Base-by-base conservation (phyloP, 345 rosid genomes). In the thale cress (Arabidopsis thaliana) region DNA sequence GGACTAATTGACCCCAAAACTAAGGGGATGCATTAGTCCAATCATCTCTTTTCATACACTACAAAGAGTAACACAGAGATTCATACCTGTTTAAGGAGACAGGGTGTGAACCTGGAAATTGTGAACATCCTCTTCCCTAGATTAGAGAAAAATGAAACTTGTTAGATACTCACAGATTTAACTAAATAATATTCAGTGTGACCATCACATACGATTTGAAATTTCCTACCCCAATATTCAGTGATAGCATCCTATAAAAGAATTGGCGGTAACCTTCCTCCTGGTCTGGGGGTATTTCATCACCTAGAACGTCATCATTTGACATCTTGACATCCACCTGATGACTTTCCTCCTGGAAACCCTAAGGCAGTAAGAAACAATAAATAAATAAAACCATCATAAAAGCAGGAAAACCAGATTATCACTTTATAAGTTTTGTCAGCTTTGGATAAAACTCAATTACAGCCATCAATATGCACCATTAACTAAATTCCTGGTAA, bases 261-360 rank as follows among this genome's bases (percentile, higher is more conserved):
- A 85, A 86, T 2, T 61, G 77, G 33, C 89, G 87, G 77, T 89
- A 58, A 28, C 77, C 78, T 74, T 85, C 83, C 78, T 70, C 82
- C 86, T 95, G 99, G 63, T 92, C 96, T 42, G 57, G 46, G 70
- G 98, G 99, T 80, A 95, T 88, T 82, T 95, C 97, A 84, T 92
- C 99, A 23, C 99, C 99, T 75, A 95, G 81, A 75, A 92, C 75
- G 81, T 95, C 98, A 85, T 95, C 96, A 88, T 92, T 95, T 58
- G 98, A 89, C 97, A 92, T 85, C 57, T 57, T 63, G 8, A 73
- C 84, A 69, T 84, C 87, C 38, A 75, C 67, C 74, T 82, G 94
- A 59, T 72, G 83, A 79, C 84, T 84, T 56, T 83, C 96, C 87
- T 83, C 96, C 97, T 95, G 86, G 86, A 78, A 76, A 74, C 45